Evolutionary conservation across 1,139 yeast species (phyloP).

Genomic region (Yamadazyma dushanensis): DNA sequence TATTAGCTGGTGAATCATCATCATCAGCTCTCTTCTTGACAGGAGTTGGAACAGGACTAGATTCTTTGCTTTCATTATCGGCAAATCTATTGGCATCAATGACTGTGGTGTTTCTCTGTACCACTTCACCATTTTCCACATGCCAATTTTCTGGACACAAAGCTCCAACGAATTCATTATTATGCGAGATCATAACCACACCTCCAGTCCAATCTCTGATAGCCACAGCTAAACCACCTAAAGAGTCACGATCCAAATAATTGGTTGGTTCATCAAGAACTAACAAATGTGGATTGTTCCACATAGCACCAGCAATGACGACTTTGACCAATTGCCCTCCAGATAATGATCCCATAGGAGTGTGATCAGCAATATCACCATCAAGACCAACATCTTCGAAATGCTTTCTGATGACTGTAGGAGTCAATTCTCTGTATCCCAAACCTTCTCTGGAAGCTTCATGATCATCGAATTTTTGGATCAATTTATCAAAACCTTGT

Average conservation of each 20-base stretch:
- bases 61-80: slow-evolving; percentile 19
- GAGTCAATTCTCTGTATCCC: slow-evolving; percentile 91
- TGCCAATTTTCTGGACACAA: slow-evolving; percentile 98
- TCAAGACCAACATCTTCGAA: slow-evolving; percentile 97
- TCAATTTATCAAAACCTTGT: slow-evolving; percentile 82
- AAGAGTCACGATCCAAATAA: slow-evolving; percentile 94
- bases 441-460: slow-evolving; percentile 98
- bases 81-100: slow-evolving; percentile 72
- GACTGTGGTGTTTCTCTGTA: slow-evolving; percentile 75
- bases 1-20: slow-evolving; percentile 92
- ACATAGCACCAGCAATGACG: slow-evolving; percentile 99
- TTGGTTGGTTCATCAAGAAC: slow-evolving; percentile 98
- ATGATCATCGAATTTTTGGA: slow-evolving; percentile 95
- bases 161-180: slow-evolving; percentile 95
- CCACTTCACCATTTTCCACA: slow-evolving; percentile 88
- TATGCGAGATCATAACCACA: slow-evolving; percentile 97
- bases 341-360: slow-evolving; percentile 92
- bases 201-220: slow-evolving; percentile 98
- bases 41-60: slow-evolving; percentile 27
- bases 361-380: slow-evolving; percentile 97
- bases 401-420: slow-evolving; percentile 91
- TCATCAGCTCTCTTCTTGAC: slow-evolving; percentile 55
- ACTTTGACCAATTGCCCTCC: slow-evolving; percentile 99
- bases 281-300: slow-evolving; percentile 98
- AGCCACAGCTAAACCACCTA: slow-evolving; percentile 96